A percentile compares a stretch with the other conserved stretches of the same genome.
Conservation (phyloP, 2,329 filamentous ascomycete species). For the Fusarium miscanthi region DNA sequence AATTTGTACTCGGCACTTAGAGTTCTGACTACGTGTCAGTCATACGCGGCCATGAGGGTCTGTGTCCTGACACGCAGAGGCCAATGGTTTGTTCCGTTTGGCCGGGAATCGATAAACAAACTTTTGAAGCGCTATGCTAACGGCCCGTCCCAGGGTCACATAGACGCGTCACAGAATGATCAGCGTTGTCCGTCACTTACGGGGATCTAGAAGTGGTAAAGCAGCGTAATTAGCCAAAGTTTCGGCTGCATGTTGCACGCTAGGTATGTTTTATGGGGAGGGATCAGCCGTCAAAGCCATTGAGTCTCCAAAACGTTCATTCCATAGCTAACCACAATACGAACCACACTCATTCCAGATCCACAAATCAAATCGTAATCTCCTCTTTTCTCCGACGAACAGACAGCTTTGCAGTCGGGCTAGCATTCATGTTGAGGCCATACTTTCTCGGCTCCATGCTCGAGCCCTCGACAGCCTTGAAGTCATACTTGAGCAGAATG, state of each 20-base stretch:
- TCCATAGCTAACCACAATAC: not conserved
- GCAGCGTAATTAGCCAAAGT: rapidly evolving
- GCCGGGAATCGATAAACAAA: rapidly evolving
- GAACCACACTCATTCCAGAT: rapidly evolving
- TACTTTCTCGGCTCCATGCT: not conserved
- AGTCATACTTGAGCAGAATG: not conserved
- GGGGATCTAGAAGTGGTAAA: rapidly evolving
- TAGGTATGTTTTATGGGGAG: rapidly evolving
- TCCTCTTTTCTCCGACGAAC: not conserved
- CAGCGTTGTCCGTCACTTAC: rapidly evolving
- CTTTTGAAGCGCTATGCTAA: rapidly evolving
- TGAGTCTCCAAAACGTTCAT: not conserved
- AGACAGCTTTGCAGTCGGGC: not conserved
- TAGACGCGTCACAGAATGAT: not conserved
- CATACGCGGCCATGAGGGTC: rapidly evolving
- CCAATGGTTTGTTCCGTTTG: rapidly evolving
- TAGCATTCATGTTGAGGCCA: not conserved
- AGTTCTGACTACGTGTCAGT: not conserved
- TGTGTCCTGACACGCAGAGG: not conserved
- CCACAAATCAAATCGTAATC: not conserved
- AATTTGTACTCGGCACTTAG: rapidly evolving
- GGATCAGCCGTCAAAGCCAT: no score
- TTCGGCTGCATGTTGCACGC: rapidly evolving
- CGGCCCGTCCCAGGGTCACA: not conserved
- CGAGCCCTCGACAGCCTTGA: not conserved